Evolutionary conservation across 805 yeast species (phyloP).

Genomic region (Starmera amethionina): DNA sequence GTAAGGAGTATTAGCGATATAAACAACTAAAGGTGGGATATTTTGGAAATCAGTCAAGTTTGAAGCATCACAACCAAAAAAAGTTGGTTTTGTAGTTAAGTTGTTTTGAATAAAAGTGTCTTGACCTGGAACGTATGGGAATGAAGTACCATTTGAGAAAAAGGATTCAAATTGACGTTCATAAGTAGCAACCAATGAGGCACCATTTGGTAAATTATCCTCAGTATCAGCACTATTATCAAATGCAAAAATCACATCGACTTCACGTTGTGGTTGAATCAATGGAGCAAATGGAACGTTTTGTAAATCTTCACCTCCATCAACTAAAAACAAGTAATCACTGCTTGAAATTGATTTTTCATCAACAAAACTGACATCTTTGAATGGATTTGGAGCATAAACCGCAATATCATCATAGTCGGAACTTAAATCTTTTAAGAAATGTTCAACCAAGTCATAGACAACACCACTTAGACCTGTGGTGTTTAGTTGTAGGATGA

Average conservation of each 20-base stretch:
- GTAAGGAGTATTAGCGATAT: conserved; percentile 64
- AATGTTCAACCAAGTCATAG: conserved; percentile 31
- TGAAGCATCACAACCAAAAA: conserved; percentile 72
- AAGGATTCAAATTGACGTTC: conserved; percentile 44
- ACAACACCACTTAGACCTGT: conserved; percentile 39
- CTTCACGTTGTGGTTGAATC: conserved; percentile 44
- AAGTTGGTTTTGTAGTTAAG: conserved; percentile 59
- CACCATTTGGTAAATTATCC: conserved; percentile 57
- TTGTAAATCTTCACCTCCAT: conserved; percentile 65
- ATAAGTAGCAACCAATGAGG: conserved; percentile 46
- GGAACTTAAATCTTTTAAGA: conserved; percentile 36
- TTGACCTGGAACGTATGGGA: conserved; percentile 74
- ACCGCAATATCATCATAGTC: conserved; percentile 61
- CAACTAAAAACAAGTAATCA: conserved; percentile 43
- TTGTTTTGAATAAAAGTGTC: conserved; percentile 49
- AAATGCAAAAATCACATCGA: conserved; percentile 58
- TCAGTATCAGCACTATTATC: conserved; percentile 61
- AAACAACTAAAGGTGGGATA: conserved; percentile 69
- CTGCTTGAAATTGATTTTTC: conserved; percentile 28
- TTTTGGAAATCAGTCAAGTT: conserved; percentile 47
- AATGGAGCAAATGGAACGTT: conserved; percentile 58
- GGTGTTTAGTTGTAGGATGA: conserved; percentile 46
- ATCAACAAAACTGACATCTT: conserved; percentile 29
- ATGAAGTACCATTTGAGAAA: conserved; percentile 46
- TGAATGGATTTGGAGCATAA: conserved; percentile 66